Conservation (phyloP, 306 rosid genomes). For the Leucaena leucocephala region DNA sequence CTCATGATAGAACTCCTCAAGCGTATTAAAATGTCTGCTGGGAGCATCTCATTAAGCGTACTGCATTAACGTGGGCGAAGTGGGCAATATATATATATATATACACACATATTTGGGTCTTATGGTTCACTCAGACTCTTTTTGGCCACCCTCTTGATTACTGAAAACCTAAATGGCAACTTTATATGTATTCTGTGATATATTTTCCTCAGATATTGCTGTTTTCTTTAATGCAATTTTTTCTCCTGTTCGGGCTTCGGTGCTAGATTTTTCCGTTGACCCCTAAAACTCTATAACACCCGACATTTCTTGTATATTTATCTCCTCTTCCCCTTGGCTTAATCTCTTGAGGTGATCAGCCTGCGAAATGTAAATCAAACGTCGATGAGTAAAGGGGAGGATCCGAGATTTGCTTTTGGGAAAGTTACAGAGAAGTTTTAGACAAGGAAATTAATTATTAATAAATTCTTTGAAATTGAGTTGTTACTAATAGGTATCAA, state of each 20-base stretch:
- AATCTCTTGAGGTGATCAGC: background rate
- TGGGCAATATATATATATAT: constrained; percentile 9
- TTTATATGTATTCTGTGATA: constrained; percentile 7
- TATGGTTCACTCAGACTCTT: background rate
- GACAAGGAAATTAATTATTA: background rate
- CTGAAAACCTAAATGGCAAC: constrained; percentile 10
- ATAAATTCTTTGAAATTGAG: background rate
- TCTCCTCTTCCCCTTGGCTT: background rate
- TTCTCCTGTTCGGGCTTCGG: background rate
- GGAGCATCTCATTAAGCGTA: constrained; percentile 14
- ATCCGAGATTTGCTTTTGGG: background rate
- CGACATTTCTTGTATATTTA: background rate
- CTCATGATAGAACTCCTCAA: constrained; percentile 40
- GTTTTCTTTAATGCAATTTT: background rate
- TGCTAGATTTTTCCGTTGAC: background rate
- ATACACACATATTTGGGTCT: too few relatives aligned
- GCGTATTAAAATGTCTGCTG: constrained; percentile 20
- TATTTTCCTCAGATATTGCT: background rate
- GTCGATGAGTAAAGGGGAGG: background rate
- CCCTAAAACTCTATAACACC: background rate
- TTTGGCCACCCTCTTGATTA: background rate
- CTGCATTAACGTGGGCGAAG: background rate
- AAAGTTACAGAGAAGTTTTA: background rate
- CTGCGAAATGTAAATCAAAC: background rate
- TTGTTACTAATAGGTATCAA: too few relatives aligned